A percentile compares a stretch with the other conserved stretches of the same genome.
These are phyloP conservation scores for Rhynchospora tenuis DNA, from an alignment of 176 grass and related monocot genomes.

Conservation along the genomic window DNA sequence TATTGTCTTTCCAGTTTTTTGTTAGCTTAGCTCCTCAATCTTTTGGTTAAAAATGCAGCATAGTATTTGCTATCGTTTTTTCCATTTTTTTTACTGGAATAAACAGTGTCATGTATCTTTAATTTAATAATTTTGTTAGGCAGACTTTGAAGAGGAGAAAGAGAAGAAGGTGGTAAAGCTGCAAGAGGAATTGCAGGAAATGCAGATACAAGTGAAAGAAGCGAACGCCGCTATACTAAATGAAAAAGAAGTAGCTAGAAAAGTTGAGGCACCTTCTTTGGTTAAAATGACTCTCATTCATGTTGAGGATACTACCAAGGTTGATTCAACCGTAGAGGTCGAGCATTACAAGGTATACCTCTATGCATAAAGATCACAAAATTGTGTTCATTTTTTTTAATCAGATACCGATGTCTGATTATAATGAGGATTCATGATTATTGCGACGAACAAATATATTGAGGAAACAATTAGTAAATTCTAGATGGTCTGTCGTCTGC, in stretches of 20 bases:
- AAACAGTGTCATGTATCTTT: not conserved
- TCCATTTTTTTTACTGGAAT: too few relatives aligned
- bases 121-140: not conserved
- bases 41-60: conserved; percentile 59
- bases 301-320: conserved; percentile 77
- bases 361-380: not conserved
- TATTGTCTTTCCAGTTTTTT: not conserved
- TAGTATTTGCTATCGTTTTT: conserved; percentile 29
- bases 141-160: too few relatives aligned
- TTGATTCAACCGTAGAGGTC: conserved; percentile 69
- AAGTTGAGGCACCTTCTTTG: conserved; percentile 89
- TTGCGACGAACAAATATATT: not conserved
- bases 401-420: not conserved
- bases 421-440: not conserved
- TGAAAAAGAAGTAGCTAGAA: conserved; percentile 91
- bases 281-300: conserved; percentile 83
- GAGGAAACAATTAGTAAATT: not conserved
- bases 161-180: conserved; percentile 56
- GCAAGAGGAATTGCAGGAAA: conserved; percentile 61
- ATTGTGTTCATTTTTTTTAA: not conserved
- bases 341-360: conserved; percentile 60
- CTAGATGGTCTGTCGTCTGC: not conserved
- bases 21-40: not conserved
- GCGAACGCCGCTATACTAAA: conserved; percentile 45
- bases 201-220: conserved; percentile 82